Evolutionary conservation across 805 yeast genomes (phyloP), one percentile per base, ranked within the genome.

Genomic region (Ogataea trehaloabstinens): DNA sequence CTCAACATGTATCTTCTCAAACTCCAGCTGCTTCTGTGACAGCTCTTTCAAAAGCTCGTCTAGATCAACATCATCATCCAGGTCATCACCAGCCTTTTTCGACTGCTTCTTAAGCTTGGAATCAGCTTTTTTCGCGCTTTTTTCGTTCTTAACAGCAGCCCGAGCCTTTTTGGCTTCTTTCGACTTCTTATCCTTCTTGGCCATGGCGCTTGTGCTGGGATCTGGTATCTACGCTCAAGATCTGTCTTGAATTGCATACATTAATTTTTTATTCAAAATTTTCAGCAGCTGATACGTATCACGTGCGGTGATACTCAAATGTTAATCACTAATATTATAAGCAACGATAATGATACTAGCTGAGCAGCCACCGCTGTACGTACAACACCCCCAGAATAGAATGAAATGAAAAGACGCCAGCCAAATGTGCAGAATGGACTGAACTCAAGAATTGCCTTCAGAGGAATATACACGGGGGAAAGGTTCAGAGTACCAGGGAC

Each of bases 151-250:
- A 47, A 77, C 87, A 25, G 91, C 95, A 20, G 83, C 69, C 34
- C 95, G 78, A 17, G 93, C 95, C 73, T 88, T 89, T 64, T 88
- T 88, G 52, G 95, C 87, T 34, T 86, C 96, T 62, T 88, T 89
- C 49, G 86, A 81, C 62, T 88, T 86, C 66, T 87, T 88, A 45
- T 73, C 82, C 54, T 78, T 68, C 67, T 90, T 91, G 12, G 91
- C 97, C 97, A 90, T 90, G 6, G 25, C 25, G 25, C 25, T 22
- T 22, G 12, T 22, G 25, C 25, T 22, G 25, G 25, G 25, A n/a
- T n/a, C n/a, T n/a, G n/a, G n/a, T n/a, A n/a, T n/a, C n/a, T n/a
- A n/a, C n/a, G n/a, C n/a, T n/a, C n/a, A n/a, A n/a, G n/a, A n/a
- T n/a, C n/a, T n/a, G n/a, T n/a, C n/a, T n/a, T n/a, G n/a, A n/a